These are phyloP conservation scores for Botrytis byssoidea DNA, from an alignment of 2,329 filamentous ascomycete genomes.

Conservation along the genomic window DNA sequence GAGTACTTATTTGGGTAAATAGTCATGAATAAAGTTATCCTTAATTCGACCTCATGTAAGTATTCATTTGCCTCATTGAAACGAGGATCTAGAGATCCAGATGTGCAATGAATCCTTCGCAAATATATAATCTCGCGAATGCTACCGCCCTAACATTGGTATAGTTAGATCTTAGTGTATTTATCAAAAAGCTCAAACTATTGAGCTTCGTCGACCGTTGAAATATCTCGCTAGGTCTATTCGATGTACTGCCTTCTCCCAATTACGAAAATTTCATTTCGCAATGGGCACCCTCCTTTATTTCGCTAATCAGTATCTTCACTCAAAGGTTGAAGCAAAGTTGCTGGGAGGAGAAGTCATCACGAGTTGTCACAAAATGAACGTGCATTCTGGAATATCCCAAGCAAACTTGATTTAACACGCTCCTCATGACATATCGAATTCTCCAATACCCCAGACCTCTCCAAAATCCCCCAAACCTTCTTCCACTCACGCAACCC, in stretches of 20 bases:
- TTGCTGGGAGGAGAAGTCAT: neutral
- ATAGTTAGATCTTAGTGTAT: neutral
- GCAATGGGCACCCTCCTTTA: neutral
- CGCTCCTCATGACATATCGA: neutral
- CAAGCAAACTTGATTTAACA: neutral
- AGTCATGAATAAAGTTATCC: neutral
- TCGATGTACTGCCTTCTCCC: neutral
- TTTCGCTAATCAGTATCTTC: neutral
- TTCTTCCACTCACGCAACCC: constrained; percentile 24
- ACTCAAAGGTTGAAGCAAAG: neutral
- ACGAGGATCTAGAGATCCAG: no score
- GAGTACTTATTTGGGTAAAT: neutral
- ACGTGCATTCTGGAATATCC: neutral
- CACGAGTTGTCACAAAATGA: neutral
- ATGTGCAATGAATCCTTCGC: no score
- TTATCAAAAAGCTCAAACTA: neutral
- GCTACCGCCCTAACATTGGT: neutral
- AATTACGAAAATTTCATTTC: neutral
- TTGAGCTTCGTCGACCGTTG: neutral
- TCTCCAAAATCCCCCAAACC: neutral
- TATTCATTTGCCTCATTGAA: no score
- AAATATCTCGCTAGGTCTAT: neutral
- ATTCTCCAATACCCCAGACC: neutral
- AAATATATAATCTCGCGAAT: neutral
- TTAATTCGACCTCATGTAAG: no score